Percentiles rank a stretch among this genome's conserved stretches.
phyloP scores from a whole-genome alignment of 2,329 filamentous ascomycete genomes.

The Verticillium dahliae region DNA sequence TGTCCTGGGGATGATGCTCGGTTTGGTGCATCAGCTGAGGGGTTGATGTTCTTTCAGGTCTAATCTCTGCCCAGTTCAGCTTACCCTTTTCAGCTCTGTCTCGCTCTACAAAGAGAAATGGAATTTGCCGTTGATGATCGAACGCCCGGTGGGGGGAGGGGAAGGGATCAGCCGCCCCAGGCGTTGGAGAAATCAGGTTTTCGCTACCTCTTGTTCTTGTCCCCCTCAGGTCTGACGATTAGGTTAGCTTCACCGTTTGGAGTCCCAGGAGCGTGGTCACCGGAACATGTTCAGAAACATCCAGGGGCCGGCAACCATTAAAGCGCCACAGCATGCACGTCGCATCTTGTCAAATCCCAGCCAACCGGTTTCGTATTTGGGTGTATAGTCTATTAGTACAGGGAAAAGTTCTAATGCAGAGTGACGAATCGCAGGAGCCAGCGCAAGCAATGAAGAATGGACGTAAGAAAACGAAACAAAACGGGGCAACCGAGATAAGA shows the following conservation, averaged over 20 bases:
- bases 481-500: neutral
- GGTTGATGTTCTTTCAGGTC: neutral
- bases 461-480: neutral
- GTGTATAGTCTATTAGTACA: neutral
- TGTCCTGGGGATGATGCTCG: neutral
- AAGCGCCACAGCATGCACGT: neutral
- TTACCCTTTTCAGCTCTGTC: neutral
- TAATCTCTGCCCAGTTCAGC: neutral
- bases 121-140: neutral
- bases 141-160: neutral
- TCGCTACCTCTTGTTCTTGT: no score
- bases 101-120: neutral
- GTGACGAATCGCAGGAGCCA: neutral
- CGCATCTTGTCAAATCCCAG: neutral
- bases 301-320: neutral
- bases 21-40: neutral
- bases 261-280: no score
- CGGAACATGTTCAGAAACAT: neutral
- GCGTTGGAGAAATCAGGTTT: no score
- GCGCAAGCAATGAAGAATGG: no score
- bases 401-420: neutral
- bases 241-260: no score
- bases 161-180: no score
- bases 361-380: neutral
- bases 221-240: no score